A percentile compares a stretch with the other conserved stretches of the same genome.
Evolutionary conservation across 1,284 basidiomycete genomes (phyloP).

Genomic region (Trichosporon sp.): DNA sequence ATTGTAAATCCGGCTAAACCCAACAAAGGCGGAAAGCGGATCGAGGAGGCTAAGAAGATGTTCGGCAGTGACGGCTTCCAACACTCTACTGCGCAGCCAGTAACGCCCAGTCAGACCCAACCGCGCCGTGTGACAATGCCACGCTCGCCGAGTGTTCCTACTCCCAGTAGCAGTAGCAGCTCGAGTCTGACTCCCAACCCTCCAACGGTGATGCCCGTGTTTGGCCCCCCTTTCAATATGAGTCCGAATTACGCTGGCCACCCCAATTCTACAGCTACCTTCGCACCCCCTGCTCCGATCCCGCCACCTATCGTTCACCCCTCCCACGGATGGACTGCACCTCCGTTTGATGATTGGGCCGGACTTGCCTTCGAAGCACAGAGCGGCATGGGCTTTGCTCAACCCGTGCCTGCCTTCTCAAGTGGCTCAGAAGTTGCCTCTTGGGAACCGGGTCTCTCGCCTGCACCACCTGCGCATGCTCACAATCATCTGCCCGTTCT

Average conservation of each 20-base stretch:
- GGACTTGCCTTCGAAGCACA: background rate
- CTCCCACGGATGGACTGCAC: background rate
- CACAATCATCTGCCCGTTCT: background rate
- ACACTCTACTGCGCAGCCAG: background rate
- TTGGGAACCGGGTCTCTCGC: background rate
- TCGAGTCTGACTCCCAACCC: background rate
- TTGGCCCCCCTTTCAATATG: background rate
- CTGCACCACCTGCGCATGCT: background rate
- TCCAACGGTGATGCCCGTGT: background rate
- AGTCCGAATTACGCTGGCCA: background rate
- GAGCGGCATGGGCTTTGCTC: background rate
- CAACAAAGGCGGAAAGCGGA: conserved; percentile 42
- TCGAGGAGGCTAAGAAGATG: conserved; percentile 33
- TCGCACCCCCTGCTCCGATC: background rate
- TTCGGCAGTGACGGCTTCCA: conserved; percentile 24
- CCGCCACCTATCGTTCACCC: background rate
- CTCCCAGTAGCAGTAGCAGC: background rate
- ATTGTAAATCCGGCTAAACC: conserved; percentile 36
- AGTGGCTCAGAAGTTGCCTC: background rate
- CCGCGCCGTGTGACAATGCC: background rate
- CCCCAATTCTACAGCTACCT: background rate
- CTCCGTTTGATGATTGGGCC: background rate
- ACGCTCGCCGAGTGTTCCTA: background rate
- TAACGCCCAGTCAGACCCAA: background rate
- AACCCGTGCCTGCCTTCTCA: background rate